A percentile compares a stretch with the other conserved stretches of the same genome.
Conservation (phyloP, 2,329 filamentous ascomycete genomes). For the Fusarium albosuccineum region DNA sequence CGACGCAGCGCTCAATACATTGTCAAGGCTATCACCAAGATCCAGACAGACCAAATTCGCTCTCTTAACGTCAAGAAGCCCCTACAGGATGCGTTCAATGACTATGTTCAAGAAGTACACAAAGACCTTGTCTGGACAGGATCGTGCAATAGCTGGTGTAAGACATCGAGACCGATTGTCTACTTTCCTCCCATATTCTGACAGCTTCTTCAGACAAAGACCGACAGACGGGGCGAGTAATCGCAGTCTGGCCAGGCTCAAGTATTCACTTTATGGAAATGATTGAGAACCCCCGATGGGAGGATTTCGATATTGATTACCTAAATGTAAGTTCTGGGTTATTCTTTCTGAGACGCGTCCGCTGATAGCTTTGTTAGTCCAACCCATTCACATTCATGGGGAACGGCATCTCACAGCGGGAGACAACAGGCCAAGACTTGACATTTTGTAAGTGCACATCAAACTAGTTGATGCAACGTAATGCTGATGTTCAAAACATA, state of each 20-base stretch:
- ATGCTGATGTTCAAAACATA: no score
- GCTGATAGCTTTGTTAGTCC: background rate
- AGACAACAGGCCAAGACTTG: constrained; percentile 2
- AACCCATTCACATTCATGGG: constrained; percentile 10
- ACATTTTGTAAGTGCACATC: constrained; percentile 1
- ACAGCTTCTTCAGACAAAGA: background rate
- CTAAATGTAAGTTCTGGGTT: background rate
- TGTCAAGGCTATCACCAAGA: background rate
- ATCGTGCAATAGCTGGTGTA: constrained; percentile 13
- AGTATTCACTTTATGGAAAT: constrained; percentile 11
- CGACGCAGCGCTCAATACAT: background rate
- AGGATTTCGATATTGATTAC: constrained; percentile 5
- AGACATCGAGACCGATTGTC: background rate
- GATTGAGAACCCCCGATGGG: constrained; percentile 5
- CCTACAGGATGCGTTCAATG: constrained; percentile 1
- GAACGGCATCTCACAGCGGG: constrained; percentile 8
- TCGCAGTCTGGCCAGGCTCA: constrained; percentile 7
- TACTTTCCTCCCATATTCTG: background rate
- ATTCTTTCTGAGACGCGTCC: background rate
- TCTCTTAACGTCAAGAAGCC: background rate
- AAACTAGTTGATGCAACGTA: no score
- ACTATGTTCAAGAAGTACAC: constrained; percentile 1
- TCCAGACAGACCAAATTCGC: background rate
- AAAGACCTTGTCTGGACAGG: constrained; percentile 11
- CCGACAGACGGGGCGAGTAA: background rate